Base-by-base conservation (phyloP, 2,329 filamentous ascomycete genomes). In the Pyricularia grisea region DNA sequence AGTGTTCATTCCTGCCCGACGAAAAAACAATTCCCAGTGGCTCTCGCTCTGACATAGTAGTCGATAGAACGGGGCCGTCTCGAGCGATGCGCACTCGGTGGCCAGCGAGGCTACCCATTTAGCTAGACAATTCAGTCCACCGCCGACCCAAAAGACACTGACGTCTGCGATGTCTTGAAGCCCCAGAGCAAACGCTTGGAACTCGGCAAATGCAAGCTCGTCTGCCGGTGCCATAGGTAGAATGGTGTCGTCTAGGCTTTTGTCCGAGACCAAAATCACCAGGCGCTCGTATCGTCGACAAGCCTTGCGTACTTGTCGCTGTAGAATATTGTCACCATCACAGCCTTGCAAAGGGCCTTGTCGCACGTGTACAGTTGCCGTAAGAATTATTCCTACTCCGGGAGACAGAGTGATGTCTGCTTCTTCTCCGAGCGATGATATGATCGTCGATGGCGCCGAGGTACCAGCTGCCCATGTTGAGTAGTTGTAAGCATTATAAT, bases 341-440 rank as follows among this genome's bases (percentile, higher is more conserved):
- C 87, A 84, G 0, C 89, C 88, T 27, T 20, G 14, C 0, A 93
- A 81, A 2, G 90, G 82, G 66, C 84, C 86, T 74, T 97, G 94
- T 63, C 89, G 90, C 30, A 91, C 83, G 72, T 90, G 88, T 71
- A 94, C 87, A 5, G 94, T 79, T 0, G 87, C 91, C 0, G 92
- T 92, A 25, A 91, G 75, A 0, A 97, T 77, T 2, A 97, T 79
- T 0, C 91, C 93, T 0, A 85, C 87, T 0, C 81, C 82, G 0
- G 92, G 88, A 0, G 92, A 92, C 5, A 94, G 73, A 0, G 90
- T 85, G 3, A 97, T 78, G 73, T 97, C 93, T 2, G 92, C 90
- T 76, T 74, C 73, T 33, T 69, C 67, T 12, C n/a, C 27, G 33
- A 70, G 64, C 28, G 65, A 42, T 10, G 67, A 61, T n/a, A 67